Evolutionary conservation across 768 basidiomycete genomes (phyloP).

Genomic region (Kwoniella botswanensis): DNA sequence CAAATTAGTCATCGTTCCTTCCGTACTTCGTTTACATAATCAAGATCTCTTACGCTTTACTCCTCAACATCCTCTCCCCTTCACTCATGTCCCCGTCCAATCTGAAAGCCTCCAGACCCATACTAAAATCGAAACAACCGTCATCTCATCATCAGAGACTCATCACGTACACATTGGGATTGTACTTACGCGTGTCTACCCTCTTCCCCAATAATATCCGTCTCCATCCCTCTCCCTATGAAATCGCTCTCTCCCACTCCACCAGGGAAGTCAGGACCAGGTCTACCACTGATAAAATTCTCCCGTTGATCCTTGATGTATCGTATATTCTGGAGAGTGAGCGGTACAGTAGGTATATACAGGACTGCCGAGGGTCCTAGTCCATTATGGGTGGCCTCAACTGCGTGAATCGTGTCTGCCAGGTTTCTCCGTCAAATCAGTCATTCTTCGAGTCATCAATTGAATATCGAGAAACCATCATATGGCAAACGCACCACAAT

Average conservation of each 20-base stretch:
- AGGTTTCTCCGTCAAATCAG: neutral
- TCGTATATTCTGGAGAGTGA: conserved; percentile 46
- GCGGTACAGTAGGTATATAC: conserved; percentile 56
- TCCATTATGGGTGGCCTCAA: conserved; percentile 50
- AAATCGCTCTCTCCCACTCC: conserved; percentile 60
- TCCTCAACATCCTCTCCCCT: conserved; percentile 27
- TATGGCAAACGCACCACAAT: conserved; percentile 38
- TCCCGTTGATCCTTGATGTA: conserved; percentile 71
- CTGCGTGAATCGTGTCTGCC: conserved; percentile 54
- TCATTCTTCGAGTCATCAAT: too few relatives aligned
- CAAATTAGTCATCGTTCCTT: too few relatives aligned
- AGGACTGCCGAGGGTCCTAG: conserved; percentile 48
- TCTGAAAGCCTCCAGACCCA: conserved; percentile 60
- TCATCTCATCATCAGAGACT: neutral
- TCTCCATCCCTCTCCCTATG: conserved; percentile 60
- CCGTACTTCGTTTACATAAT: too few relatives aligned
- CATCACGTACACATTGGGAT: neutral
- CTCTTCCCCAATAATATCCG: conserved; percentile 59
- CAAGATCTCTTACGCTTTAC: conserved; percentile 29
- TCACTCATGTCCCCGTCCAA: conserved; percentile 4
- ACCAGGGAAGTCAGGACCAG: conserved; percentile 74
- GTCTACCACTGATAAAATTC: conserved; percentile 66
- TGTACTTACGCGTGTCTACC: conserved; percentile 57
- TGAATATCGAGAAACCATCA: too few relatives aligned
- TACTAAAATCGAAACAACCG: conserved; percentile 32